Evolutionary conservation across 257 asterid genomes (phyloP).

Genomic region (Primulina tabacum): DNA sequence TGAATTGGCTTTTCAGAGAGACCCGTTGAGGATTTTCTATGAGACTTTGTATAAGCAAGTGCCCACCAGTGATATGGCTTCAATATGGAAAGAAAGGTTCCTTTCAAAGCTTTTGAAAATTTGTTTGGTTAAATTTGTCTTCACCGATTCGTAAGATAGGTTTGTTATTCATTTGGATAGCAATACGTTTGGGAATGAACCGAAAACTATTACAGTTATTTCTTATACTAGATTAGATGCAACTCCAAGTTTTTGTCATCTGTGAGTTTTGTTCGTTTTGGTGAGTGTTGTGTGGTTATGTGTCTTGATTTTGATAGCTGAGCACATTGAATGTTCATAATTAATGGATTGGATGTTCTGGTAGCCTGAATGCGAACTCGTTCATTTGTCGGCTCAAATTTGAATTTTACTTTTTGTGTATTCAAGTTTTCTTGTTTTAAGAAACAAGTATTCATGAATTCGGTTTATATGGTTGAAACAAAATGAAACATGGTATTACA

Average conservation of each 20-base stretch:
- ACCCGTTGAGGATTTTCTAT: slow-evolving; percentile 76
- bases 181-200: background rate
- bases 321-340: background rate
- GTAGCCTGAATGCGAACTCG: background rate
- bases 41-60: slow-evolving; percentile 68
- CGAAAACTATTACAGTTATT: background rate
- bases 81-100: slow-evolving; percentile 53
- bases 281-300: background rate
- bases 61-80: slow-evolving; percentile 86
- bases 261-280: background rate
- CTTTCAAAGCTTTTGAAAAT: background rate
- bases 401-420: background rate
- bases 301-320: background rate
- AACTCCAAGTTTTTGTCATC: background rate
- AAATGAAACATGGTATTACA: background rate
- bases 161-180: background rate
- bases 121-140: background rate
- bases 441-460: background rate
- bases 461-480: background rate
- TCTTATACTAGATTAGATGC: background rate
- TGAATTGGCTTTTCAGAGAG: slow-evolving; percentile 32
- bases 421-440: background rate
- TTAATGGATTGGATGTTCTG: background rate
- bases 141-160: background rate
- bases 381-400: background rate